These are phyloP conservation scores for Podosphaera aphanis DNA, from an alignment of 2,329 filamentous ascomycete species.

Conservation along the genomic window DNA sequence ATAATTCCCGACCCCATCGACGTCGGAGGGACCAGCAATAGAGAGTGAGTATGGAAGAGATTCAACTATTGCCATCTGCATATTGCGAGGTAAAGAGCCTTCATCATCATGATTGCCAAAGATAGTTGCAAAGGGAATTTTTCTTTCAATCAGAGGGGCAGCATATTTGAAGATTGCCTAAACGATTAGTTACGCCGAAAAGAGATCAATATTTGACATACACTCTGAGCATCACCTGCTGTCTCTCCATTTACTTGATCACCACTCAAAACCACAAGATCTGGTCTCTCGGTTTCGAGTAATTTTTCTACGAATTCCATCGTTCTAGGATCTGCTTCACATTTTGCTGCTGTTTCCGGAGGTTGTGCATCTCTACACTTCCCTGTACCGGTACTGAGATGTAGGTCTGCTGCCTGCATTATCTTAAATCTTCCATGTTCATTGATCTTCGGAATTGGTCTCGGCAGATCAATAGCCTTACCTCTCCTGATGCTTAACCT, in stretches of 20 bases:
- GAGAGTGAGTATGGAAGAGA: constrained; percentile 75
- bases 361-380: constrained; percentile 71
- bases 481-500: constrained; percentile 63
- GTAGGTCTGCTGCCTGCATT: constrained; percentile 83
- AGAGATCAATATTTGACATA: constrained; percentile 18
- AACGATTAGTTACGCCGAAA: constrained; percentile 33
- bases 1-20: constrained; percentile 90
- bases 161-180: constrained; percentile 84
- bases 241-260: constrained; percentile 93
- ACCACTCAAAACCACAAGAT: constrained; percentile 74
- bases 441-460: constrained; percentile 51
- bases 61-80: constrained; percentile 70
- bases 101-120: constrained; percentile 98
- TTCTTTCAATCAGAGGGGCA: constrained; percentile 59
- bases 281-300: constrained; percentile 79
- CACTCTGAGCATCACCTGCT: constrained; percentile 70
- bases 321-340: constrained; percentile 78
- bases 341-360: constrained; percentile 30
- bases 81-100: constrained; percentile 43
- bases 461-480: constrained; percentile 35
- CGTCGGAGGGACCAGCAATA: constrained; percentile 54
- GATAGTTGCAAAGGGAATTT: constrained; percentile 79
- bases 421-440: constrained; percentile 95
- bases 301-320: constrained; percentile 68
- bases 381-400: constrained; percentile 76